phyloP scores from a whole-genome alignment of 345 rosid species.

The Syzygium aromaticum region DNA sequence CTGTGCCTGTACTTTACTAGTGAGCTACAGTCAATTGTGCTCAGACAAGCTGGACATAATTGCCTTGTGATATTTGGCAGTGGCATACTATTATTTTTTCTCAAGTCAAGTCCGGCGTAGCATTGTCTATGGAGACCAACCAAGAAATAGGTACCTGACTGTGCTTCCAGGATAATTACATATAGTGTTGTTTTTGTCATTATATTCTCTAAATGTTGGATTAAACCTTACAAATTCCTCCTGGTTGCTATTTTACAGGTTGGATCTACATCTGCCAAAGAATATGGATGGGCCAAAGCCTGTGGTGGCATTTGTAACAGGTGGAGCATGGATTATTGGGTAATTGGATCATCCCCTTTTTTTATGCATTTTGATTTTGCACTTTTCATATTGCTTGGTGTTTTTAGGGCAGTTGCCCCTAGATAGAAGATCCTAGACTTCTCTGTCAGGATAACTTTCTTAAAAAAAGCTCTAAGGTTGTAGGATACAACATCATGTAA shows the following conservation, averaged over 20 bases:
- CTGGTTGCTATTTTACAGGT: constrained; percentile 25
- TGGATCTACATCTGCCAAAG: constrained; percentile 81
- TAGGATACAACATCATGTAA: background rate
- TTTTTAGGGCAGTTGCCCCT: background rate
- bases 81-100: constrained; percentile 79
- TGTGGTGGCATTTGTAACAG: constrained; percentile 88
- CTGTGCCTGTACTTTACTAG: background rate
- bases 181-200: background rate
- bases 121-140: constrained; percentile 89
- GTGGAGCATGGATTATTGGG: constrained; percentile 99
- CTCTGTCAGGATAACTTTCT: background rate
- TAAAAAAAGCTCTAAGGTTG: background rate
- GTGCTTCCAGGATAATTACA: background rate
- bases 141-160: constrained; percentile 68
- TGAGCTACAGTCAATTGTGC: background rate
- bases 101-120: constrained; percentile 67
- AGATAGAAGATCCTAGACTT: background rate
- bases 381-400: background rate
- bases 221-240: background rate
- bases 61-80: constrained; percentile 34
- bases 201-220: background rate
- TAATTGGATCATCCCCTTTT: constrained; percentile 21
- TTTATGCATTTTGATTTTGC: background rate
- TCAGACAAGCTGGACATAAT: background rate
- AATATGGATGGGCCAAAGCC: constrained; percentile 60